phyloP scores from a whole-genome alignment of 2,329 filamentous ascomycete genomes.

The Fusarium sp. region DNA sequence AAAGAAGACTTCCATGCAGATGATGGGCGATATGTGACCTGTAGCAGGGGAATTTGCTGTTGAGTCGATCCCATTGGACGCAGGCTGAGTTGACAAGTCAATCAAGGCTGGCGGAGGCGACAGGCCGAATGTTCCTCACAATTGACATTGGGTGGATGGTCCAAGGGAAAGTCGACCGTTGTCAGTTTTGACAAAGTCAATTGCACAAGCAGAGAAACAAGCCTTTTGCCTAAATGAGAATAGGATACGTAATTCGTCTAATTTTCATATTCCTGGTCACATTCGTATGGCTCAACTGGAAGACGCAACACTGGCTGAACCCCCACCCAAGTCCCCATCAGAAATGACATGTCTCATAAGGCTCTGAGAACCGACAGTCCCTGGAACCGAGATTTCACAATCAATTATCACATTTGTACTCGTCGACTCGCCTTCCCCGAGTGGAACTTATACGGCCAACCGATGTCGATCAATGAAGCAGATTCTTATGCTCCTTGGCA shows the following conservation, averaged over 20 bases:
- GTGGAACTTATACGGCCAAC: neutral
- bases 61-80: neutral
- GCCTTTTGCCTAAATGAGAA: no score
- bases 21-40: neutral
- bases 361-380: neutral
- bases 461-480: no score
- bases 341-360: neutral
- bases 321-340: neutral
- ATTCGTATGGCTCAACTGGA: rapidly evolving
- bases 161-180: no score
- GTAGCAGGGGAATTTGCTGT: neutral
- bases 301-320: neutral
- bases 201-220: no score
- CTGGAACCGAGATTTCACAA: neutral
- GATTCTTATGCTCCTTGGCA: no score
- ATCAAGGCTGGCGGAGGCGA: neutral
- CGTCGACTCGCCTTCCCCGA: neutral
- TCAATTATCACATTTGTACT: neutral
- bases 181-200: no score
- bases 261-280: no score
- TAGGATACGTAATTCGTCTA: no score
- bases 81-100: neutral
- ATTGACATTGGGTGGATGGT: neutral
- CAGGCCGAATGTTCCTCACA: neutral
- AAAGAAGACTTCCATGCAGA: neutral